These are phyloP conservation scores for Sclerotinia borealis DNA, from an alignment of 2,329 filamentous ascomycete genomes.

Conservation along the genomic window DNA sequence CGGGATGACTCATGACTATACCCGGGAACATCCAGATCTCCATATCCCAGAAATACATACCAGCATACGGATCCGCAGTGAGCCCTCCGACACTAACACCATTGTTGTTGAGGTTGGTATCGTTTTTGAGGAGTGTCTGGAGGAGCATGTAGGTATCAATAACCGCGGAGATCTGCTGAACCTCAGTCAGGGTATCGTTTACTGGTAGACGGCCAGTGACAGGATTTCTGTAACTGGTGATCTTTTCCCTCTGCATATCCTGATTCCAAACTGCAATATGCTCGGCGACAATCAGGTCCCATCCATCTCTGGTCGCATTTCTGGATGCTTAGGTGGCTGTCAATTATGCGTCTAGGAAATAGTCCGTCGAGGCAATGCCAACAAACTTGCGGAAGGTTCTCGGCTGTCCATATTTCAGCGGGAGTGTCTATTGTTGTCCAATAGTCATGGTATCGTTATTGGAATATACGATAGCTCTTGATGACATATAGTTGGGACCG, in stretches of 20 bases:
- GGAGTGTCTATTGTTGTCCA: constrained; percentile 48
- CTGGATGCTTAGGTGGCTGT: constrained; percentile 37
- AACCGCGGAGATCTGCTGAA: constrained; percentile 41
- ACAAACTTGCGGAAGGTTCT: constrained; percentile 55
- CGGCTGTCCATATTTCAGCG: constrained; percentile 43
- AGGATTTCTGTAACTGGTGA: constrained; percentile 48
- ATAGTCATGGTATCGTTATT: constrained; percentile 54
- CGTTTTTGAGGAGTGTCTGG: constrained; percentile 40
- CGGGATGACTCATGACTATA: constrained; percentile 53
- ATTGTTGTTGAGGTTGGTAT: constrained; percentile 46
- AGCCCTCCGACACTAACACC: constrained; percentile 60
- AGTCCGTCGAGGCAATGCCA: constrained; percentile 56
- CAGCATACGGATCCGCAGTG: constrained; percentile 58
- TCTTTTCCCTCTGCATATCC: constrained; percentile 28
- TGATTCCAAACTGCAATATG: constrained; percentile 17
- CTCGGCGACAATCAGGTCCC: constrained; percentile 6
- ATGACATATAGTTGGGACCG: constrained; percentile 31
- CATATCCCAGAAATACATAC: constrained; percentile 37
- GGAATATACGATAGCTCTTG: constrained; percentile 20
- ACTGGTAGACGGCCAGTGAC: constrained; percentile 42
- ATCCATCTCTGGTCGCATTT: constrained; percentile 12
- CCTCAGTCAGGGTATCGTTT: constrained; percentile 5
- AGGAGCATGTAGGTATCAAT: constrained; percentile 45
- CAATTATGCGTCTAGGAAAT: constrained; percentile 49
- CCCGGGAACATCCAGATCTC: constrained; percentile 39